A percentile compares a stretch with the other conserved stretches of the same genome.
phyloP scores from a whole-genome alignment of 352 stramenopile genomes.

The Thalassiosira ordinaria region DNA sequence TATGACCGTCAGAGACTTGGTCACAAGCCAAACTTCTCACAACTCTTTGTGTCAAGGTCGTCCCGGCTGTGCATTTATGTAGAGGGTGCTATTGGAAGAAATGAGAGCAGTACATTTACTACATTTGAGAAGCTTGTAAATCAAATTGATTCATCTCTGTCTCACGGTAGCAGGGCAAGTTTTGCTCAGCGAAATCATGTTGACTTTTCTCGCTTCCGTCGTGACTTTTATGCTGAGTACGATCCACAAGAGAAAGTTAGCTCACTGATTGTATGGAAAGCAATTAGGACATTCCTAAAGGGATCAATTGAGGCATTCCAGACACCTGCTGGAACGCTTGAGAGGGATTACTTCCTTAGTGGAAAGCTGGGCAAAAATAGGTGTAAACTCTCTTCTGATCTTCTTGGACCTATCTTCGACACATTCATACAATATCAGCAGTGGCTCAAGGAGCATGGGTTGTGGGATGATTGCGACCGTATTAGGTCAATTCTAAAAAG shows the following conservation, averaged over 20 bases:
- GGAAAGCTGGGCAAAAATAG: slow-evolving; percentile 61
- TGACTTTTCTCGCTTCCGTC: slow-evolving; percentile 63
- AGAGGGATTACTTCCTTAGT: slow-evolving; percentile 56
- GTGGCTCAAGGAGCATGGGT: slow-evolving; percentile 37
- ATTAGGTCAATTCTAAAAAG: slow-evolving; percentile 41
- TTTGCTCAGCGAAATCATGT: slow-evolving; percentile 40
- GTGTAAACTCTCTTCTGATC: slow-evolving; percentile 56
- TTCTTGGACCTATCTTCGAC: slow-evolving; percentile 48
- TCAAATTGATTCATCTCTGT: slow-evolving; percentile 29
- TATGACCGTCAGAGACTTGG: slow-evolving; percentile 55
- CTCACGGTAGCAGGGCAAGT: too few species aligned
- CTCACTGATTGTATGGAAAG: slow-evolving; percentile 69
- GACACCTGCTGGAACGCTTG: slow-evolving; percentile 26
- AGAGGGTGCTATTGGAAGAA: slow-evolving; percentile 38
- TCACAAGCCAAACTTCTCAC: slow-evolving; percentile 39
- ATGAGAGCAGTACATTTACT: slow-evolving; percentile 23
- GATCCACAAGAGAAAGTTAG: slow-evolving; percentile 29
- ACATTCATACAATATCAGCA: slow-evolving; percentile 65
- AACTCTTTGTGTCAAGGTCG: slow-evolving; percentile 53
- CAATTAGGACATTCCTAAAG: slow-evolving; percentile 79
- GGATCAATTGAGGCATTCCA: slow-evolving; percentile 75
- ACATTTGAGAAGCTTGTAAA: slow-evolving; percentile 56
- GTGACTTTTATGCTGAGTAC: slow-evolving; percentile 31
- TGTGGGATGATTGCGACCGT: slow-evolving; percentile 73
- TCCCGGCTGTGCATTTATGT: slow-evolving; percentile 63